Evolutionary conservation across 2,329 filamentous ascomycete genomes (phyloP), one percentile per base, ranked within the genome.

Genomic region (Neospermospora avenae): DNA sequence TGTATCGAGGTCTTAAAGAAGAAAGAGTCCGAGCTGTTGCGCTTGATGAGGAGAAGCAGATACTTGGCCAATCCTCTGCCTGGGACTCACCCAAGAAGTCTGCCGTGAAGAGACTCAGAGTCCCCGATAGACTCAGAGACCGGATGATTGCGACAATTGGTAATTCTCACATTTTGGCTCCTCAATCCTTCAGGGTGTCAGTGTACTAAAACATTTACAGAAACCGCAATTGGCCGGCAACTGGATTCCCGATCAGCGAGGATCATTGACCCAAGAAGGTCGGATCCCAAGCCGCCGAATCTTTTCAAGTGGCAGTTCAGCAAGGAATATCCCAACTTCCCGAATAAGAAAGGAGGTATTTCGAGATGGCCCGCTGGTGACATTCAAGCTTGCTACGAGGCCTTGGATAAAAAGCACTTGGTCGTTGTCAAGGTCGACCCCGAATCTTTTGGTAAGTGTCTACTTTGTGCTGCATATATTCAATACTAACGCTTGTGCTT

Each of bases 261-360:
- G 28, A 2, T 24, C 5, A 45, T 55, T 14, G 59, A 61, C 34
- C 59, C 59, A 3, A 55, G 55, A 11, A 18, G 51, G 5, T 58
- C 55, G 14, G 55, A 61, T 37, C 25, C 31, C 14, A 11, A 20
- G 13, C 25, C 48, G 5, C 59, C 59, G 22, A 58, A 61, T 41
- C 46, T 37, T 13, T 61, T 55, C 34, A 24, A 22, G 18, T 61
- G 59, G 59, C 20, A 37, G 24, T 61, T 61, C 37, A 58, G 48
- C 28, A 22, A 22, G 1, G 14, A 51, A 10, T 61, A 61, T 13
- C 55, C 55, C 4, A 10, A 5, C 2, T 61, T 61, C 18, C 59
- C 58, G 35, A 13, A 2, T 4, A 39, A 18, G 13, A 52, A 41
- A 35, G 54, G 54, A 25, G 54, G 58, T 14, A 52, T 59, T 41